These are phyloP conservation scores for Colletotrichum chrysophilum DNA, from an alignment of 2,329 filamentous ascomycete species.

Conservation along the genomic window DNA sequence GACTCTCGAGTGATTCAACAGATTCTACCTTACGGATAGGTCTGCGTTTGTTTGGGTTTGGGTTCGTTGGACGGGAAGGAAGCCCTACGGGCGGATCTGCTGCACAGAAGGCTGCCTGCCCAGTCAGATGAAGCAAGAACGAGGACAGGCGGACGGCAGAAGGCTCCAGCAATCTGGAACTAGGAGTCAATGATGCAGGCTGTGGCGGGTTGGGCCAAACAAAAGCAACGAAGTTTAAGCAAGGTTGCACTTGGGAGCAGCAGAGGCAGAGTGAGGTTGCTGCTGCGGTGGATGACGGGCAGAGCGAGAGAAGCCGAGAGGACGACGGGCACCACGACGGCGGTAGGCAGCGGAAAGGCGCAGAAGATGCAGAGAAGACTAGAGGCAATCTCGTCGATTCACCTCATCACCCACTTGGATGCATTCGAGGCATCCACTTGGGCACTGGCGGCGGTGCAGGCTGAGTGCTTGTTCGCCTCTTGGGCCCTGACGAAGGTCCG, in stretches of 20 bases:
- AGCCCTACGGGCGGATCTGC: background rate
- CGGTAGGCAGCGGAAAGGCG: conserved; percentile 3
- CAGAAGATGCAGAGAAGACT: conserved; percentile 1
- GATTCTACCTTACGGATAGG: background rate
- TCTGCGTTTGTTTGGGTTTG: background rate
- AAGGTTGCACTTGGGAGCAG: background rate
- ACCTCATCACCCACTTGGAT: background rate
- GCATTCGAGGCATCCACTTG: conserved; percentile 16
- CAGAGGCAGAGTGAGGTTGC: background rate
- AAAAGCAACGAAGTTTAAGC: background rate
- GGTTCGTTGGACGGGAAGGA: background rate
- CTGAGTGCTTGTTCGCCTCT: background rate
- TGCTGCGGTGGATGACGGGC: background rate
- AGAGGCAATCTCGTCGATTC: background rate
- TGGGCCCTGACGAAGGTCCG: background rate
- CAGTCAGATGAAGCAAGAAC: background rate
- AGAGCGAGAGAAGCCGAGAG: background rate
- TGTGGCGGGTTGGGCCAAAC: background rate
- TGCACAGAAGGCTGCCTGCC: background rate
- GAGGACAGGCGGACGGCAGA: background rate
- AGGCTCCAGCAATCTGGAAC: conserved; percentile 8
- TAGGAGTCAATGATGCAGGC: background rate
- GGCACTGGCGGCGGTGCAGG: background rate
- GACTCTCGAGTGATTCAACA: background rate
- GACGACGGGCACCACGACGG: background rate